Evolutionary conservation across 805 yeast genomes (phyloP).

Genomic region (Candida quercuum): DNA sequence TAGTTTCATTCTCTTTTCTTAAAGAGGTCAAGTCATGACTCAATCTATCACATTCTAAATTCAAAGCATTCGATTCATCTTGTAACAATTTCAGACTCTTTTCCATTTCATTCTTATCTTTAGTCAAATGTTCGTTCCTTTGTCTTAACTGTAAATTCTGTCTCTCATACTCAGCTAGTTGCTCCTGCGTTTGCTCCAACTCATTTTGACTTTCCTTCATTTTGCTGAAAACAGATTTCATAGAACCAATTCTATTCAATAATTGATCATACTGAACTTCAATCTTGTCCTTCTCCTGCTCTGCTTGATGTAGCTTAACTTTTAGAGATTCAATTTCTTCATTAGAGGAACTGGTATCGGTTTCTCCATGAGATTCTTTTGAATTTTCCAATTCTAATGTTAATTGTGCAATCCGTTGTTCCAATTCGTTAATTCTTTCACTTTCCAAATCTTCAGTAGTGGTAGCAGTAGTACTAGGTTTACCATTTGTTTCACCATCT

Average conservation of each 20-base stretch:
- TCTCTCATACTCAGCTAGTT: conserved; percentile 41
- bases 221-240: conserved; percentile 67
- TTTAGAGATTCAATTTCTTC: conserved; percentile 17
- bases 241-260: conserved; percentile 58
- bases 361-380: not conserved
- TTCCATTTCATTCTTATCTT: conserved; percentile 29
- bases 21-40: conserved; percentile 33
- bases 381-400: conserved; percentile 6
- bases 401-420: conserved; percentile 8
- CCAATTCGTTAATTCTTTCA: conserved; percentile 7
- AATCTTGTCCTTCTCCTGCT: conserved; percentile 50
- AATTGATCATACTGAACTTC: conserved; percentile 58
- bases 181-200: conserved; percentile 48
- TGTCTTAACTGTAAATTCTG: conserved; percentile 32
- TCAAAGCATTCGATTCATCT: conserved; percentile 40
- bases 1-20: conserved; percentile 28
- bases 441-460: conserved; percentile 3
- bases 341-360: not conserved
- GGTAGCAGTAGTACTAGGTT: too few relatives aligned
- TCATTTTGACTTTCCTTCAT: conserved; percentile 69
- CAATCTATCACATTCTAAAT: conserved; percentile 49
- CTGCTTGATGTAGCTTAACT: conserved; percentile 29
- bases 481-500: conserved; percentile 2
- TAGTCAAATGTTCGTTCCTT: conserved; percentile 26
- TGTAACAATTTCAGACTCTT: conserved; percentile 30